A percentile compares a stretch with the other conserved stretches of the same genome.
Evolutionary conservation across 805 yeast species (phyloP).

Genomic region (Suhomyces xylopsoci): DNA sequence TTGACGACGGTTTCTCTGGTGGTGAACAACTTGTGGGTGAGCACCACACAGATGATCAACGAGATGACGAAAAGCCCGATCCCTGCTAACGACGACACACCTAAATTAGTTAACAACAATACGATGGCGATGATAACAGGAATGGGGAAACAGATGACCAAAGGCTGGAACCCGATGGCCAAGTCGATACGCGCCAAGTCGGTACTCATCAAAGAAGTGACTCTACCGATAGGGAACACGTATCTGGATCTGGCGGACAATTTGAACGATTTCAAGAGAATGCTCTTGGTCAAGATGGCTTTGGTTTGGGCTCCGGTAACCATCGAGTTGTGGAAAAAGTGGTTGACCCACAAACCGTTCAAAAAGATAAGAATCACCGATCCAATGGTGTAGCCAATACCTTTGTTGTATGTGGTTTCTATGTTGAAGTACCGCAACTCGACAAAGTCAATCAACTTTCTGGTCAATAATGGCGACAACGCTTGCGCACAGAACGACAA

Average conservation of each 20-base stretch:
- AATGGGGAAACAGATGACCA: constrained; percentile 40
- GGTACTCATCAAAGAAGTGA: constrained; percentile 41
- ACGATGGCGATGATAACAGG: constrained; percentile 40
- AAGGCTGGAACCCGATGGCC: constrained; percentile 43
- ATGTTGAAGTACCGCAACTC: constrained; percentile 46
- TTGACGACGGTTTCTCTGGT: constrained; percentile 35
- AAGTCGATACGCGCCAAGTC: constrained; percentile 44
- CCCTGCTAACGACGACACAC: constrained; percentile 40
- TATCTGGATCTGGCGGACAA: constrained; percentile 32
- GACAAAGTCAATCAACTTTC: constrained; percentile 64
- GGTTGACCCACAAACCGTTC: constrained; percentile 40
- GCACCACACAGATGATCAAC: constrained; percentile 29
- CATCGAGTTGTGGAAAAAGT: constrained; percentile 42
- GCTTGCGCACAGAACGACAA: constrained; percentile 49
- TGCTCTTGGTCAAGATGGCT: constrained; percentile 37
- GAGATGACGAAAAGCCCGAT: constrained; percentile 40
- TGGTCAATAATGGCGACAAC: constrained; percentile 64
- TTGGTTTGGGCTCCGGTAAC: constrained; percentile 41
- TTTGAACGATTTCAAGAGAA: constrained; percentile 38
- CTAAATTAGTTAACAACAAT: constrained; percentile 34
- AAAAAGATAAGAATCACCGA: constrained; percentile 51
- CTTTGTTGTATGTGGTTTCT: constrained; percentile 46
- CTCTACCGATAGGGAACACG: constrained; percentile 36
- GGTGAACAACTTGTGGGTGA: constrained; percentile 33
- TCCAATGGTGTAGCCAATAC: constrained; percentile 77